Evolutionary conservation across 306 rosid species (phyloP).

Genomic region (Lathyrus aphaca): DNA sequence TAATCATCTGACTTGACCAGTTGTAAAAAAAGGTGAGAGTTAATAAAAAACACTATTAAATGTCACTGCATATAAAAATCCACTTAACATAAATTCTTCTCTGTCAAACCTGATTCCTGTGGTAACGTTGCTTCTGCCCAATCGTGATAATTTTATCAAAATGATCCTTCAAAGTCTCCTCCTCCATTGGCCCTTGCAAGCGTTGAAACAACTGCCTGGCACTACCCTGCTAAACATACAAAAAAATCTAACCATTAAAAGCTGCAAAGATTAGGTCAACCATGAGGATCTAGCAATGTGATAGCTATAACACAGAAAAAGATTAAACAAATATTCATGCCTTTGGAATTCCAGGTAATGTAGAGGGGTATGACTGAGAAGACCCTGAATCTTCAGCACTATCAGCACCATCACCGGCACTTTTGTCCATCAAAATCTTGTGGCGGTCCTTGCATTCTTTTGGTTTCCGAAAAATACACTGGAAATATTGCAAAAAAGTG

Average conservation of each 20-base stretch:
- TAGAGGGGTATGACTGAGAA: conserved; percentile 96
- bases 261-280: conserved; percentile 28
- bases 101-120: conserved; percentile 79
- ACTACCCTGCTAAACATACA: conserved; percentile 77
- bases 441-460: conserved; percentile 98
- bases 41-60: conserved; percentile 13
- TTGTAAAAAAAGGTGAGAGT: not conserved
- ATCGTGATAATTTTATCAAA: conserved; percentile 89
- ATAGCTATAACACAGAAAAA: conserved; percentile 3
- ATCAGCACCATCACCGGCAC: conserved; percentile 93
- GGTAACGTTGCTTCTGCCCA: conserved; percentile 80
- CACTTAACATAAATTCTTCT: conserved; percentile 14
- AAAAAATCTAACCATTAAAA: conserved; percentile 32
- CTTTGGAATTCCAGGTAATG: conserved; percentile 98
- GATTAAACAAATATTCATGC: conserved; percentile 49
- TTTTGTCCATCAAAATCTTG: conserved; percentile 85
- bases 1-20: conserved; percentile 27
- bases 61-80: conserved; percentile 30
- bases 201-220: conserved; percentile 98
- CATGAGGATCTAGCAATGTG: conserved; percentile 15
- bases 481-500: conserved; percentile 40
- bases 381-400: conserved; percentile 99
- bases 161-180: conserved; percentile 88
- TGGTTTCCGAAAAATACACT: conserved; percentile 95
- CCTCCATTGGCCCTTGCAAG: conserved; percentile 97